Percentiles rank a stretch among this genome's conserved stretches.
phyloP scores from a whole-genome alignment of 768 basidiomycete species.

The Termitomyces sp. region DNA sequence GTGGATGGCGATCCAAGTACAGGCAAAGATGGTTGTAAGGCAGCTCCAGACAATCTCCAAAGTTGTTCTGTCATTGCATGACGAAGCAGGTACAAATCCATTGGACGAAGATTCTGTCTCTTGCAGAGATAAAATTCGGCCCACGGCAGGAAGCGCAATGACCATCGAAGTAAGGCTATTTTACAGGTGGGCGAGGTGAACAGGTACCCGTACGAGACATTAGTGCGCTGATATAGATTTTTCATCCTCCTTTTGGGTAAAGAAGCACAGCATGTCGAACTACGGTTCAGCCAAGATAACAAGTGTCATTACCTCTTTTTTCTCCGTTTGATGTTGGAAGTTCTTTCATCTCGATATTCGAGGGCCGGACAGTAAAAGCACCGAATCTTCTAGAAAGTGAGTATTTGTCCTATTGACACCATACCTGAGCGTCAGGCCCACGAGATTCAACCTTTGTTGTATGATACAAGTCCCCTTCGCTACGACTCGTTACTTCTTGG shows the following conservation, averaged over 20 bases:
- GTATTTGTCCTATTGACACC: too few relatives aligned
- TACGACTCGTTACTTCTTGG: too few relatives aligned
- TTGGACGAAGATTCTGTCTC: not conserved
- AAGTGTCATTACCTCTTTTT: too few relatives aligned
- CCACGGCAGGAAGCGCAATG: not conserved
- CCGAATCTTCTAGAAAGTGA: too few relatives aligned
- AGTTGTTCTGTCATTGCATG: slow-evolving; percentile 1
- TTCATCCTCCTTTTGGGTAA: not conserved
- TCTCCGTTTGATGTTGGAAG: too few relatives aligned
- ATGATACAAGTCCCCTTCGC: too few relatives aligned
- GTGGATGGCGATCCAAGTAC: slow-evolving; percentile 13
- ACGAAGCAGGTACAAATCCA: not conserved
- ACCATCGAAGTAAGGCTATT: not conserved
- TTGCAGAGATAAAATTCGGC: not conserved
- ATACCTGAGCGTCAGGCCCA: too few relatives aligned
- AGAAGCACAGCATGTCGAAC: not conserved
- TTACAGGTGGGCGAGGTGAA: too few relatives aligned
- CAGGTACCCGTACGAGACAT: not conserved
- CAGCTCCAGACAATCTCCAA: slow-evolving; percentile 20
- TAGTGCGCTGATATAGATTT: not conserved
- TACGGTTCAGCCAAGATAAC: too few relatives aligned
- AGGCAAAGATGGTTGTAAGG: slow-evolving; percentile 1
- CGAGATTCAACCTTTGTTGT: too few relatives aligned
- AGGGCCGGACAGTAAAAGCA: too few relatives aligned
- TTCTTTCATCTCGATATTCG: too few relatives aligned